These are phyloP conservation scores for Lepiota brunneoincarnata DNA, from an alignment of 768 basidiomycete species.

Conservation along the genomic window DNA sequence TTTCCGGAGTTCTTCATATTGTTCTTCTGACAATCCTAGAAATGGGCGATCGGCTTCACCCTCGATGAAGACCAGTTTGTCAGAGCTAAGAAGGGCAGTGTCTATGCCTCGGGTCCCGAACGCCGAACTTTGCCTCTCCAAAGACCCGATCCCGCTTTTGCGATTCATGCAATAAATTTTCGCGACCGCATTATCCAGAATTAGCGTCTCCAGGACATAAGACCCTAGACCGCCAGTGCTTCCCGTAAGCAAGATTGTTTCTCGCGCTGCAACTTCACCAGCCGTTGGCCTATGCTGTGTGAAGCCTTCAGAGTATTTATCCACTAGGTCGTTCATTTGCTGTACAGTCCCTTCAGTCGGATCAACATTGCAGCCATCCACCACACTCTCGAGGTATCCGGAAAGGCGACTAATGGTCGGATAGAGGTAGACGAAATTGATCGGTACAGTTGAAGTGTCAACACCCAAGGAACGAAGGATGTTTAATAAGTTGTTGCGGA, in stretches of 20 bases:
- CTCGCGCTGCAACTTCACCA: background rate
- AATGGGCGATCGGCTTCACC: slow-evolving; percentile 27
- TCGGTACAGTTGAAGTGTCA: slow-evolving; percentile 1
- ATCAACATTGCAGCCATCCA: slow-evolving; percentile 1
- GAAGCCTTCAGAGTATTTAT: slow-evolving; percentile 21
- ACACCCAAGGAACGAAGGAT: background rate
- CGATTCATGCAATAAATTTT: slow-evolving; percentile 36
- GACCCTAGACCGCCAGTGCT: slow-evolving; percentile 34
- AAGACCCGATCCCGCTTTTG: background rate
- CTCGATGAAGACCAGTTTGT: slow-evolving; percentile 34
- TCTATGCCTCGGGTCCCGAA: slow-evolving; percentile 27
- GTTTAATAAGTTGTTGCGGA: slow-evolving; percentile 28
- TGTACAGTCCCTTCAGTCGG: background rate
- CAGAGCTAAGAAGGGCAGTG: slow-evolving; percentile 21
- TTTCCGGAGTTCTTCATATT: slow-evolving; percentile 28
- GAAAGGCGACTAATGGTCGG: slow-evolving; percentile 18
- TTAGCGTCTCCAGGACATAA: slow-evolving; percentile 28
- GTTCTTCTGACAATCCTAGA: slow-evolving; percentile 23
- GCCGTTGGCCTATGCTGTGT: slow-evolving; percentile 7
- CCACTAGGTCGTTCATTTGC: slow-evolving; percentile 21
- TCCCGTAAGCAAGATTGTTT: slow-evolving; percentile 33
- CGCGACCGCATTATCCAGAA: slow-evolving; percentile 21
- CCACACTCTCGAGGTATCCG: slow-evolving; percentile 4
- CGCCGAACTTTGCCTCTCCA: slow-evolving; percentile 19
- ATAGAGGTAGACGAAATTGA: slow-evolving; percentile 18